Conservation (phyloP, 192 early-diverging fungal species). For the Mortierella hygrophila region DNA sequence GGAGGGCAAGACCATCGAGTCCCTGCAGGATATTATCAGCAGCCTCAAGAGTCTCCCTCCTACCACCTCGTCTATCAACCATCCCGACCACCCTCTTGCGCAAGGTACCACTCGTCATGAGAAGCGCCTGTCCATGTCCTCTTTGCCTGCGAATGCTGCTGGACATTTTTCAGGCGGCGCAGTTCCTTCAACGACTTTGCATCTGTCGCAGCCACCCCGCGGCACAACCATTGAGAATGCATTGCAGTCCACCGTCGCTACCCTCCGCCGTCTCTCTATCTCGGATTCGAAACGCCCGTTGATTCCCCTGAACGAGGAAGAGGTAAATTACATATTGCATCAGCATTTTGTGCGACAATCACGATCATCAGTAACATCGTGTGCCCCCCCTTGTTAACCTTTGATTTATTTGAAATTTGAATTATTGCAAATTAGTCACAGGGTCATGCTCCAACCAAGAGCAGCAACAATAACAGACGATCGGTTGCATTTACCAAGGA, state of each 20-base stretch:
- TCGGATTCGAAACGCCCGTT: conserved; percentile 43
- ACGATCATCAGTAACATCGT: neutral
- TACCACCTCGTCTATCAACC: neutral
- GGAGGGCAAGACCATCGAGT: conserved; percentile 59
- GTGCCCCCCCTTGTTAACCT: neutral
- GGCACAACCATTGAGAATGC: conserved; percentile 56
- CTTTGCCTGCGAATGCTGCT: conserved; percentile 14
- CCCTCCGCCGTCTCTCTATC: conserved; percentile 52
- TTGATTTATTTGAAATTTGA: neutral
- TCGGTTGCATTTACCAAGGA: conserved; percentile 32
- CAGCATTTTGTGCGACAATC: neutral
- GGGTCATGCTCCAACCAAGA: neutral
- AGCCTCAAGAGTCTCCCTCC: conserved; percentile 64
- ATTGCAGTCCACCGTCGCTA: conserved; percentile 57
- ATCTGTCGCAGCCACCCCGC: conserved; percentile 46
- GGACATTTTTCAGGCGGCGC: neutral
- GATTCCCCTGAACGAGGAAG: conserved; percentile 46
- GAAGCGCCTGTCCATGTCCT: conserved; percentile 46
- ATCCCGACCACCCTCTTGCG: conserved; percentile 30
- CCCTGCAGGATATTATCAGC: conserved; percentile 68
- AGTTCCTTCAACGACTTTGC: conserved; percentile 28
- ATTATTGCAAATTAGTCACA: neutral
- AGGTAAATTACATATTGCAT: conserved; percentile 21
- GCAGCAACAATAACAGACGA: conserved; percentile 12
- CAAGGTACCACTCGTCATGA: conserved; percentile 51